Conservation (phyloP, 2,329 filamentous ascomycete genomes). For the Grosmannia penicillata region DNA sequence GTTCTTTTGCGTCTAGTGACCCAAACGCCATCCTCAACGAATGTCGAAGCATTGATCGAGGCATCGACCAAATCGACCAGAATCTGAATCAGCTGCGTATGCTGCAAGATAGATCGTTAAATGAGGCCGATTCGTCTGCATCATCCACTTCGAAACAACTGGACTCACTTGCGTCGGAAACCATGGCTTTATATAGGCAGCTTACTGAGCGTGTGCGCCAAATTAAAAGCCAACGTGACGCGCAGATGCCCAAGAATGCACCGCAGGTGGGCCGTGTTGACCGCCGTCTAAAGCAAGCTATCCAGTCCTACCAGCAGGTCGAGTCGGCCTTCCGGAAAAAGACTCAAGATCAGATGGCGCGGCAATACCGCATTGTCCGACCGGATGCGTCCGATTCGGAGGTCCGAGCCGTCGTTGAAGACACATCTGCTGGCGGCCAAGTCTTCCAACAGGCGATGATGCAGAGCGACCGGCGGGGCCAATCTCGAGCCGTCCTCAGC, state of each 20-base stretch:
- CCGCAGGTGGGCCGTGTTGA: conserved; percentile 73
- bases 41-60: conserved; percentile 64
- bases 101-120: conserved; percentile 57
- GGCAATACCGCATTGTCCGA: conserved; percentile 81
- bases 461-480: conserved; percentile 64
- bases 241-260: conserved; percentile 56
- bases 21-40: conserved; percentile 73
- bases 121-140: conserved; percentile 56
- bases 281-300: conserved; percentile 63
- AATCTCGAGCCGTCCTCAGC: conserved; percentile 63
- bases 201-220: conserved; percentile 66
- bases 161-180: conserved; percentile 59
- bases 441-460: conserved; percentile 82
- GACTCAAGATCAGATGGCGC: conserved; percentile 67
- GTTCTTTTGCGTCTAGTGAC: conserved; percentile 32
- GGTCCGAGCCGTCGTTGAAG: conserved; percentile 62
- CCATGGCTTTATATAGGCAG: conserved; percentile 68
- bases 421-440: conserved; percentile 54
- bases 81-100: conserved; percentile 58
- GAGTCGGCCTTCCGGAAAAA: conserved; percentile 71
- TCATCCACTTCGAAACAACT: conserved; percentile 55
- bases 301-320: conserved; percentile 66
- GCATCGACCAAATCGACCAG: conserved; percentile 58
- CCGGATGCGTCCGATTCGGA: conserved; percentile 69
- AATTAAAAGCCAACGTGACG: conserved; percentile 64